Evolutionary conservation across 768 basidiomycete genomes (phyloP).

Genomic region (Plicaturopsis crispa): DNA sequence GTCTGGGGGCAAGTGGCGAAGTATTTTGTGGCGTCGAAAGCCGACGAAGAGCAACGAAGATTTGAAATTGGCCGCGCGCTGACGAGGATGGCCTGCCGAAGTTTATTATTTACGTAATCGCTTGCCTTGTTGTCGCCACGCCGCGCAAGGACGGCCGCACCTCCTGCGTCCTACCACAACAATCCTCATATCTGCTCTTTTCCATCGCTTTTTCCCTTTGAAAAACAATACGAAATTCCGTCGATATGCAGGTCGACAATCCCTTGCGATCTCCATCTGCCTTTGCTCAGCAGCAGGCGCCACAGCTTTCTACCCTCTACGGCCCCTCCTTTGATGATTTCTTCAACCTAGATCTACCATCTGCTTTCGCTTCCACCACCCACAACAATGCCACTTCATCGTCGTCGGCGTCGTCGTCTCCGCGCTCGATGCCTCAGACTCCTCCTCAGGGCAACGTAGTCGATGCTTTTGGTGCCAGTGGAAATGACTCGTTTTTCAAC

Average conservation of each 20-base stretch:
- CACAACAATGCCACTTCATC: conserved; percentile 20
- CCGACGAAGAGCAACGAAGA: too few relatives aligned
- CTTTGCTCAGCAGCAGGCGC: too few relatives aligned
- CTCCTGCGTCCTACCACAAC: too few relatives aligned
- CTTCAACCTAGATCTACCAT: conserved; percentile 55
- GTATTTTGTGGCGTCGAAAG: too few relatives aligned
- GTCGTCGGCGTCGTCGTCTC: conserved; percentile 35
- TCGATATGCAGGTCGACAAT: conserved; percentile 36
- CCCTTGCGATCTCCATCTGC: conserved; percentile 17
- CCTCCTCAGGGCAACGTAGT: conserved; percentile 17
- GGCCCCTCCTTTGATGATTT: conserved; percentile 48
- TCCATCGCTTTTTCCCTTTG: too few relatives aligned
- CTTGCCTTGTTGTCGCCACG: too few relatives aligned
- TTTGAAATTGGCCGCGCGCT: too few relatives aligned
- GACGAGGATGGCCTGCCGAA: too few relatives aligned
- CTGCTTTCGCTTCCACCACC: conserved; percentile 14
- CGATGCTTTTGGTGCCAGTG: conserved; percentile 5
- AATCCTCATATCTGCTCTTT: too few relatives aligned
- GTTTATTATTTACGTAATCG: too few relatives aligned
- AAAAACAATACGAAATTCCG: conserved; percentile 1
- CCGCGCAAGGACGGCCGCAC: too few relatives aligned
- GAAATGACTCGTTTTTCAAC: conserved; percentile 30
- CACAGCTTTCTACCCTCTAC: conserved; percentile 13
- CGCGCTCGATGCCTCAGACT: conserved; percentile 27
- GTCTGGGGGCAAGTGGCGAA: too few relatives aligned